Evolutionary conservation across 331 rosid genomes (phyloP), one percentile per base, ranked within the genome.

Genomic region (Spiraea crenata): DNA sequence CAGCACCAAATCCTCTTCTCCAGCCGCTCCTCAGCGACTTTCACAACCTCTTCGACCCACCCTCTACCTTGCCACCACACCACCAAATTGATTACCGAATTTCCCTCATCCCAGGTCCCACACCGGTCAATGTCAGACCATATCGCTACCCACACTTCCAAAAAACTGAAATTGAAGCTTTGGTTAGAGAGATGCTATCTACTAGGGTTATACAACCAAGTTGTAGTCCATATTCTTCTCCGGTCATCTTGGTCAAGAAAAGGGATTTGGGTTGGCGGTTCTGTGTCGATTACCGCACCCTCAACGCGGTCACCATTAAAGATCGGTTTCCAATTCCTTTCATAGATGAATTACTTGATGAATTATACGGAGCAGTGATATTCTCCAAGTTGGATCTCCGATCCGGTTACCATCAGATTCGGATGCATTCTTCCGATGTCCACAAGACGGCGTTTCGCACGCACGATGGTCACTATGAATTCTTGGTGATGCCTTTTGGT

Each of bases 201-300:
- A 0, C 31, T 1, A 11, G 57, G 1, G 0, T 51, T 1, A n/a
- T n/a, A 2, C 31, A 0, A 8, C 4, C 0, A 0, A 51, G 31
- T 51, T 16, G 9, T 2, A 51, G 57, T 4, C 57, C 10, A 0
- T n/a, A 16, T 7, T 51, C 31, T 0, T 51, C 57, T 9, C 10
- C 31, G 3, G 4, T n/a, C 3, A 4, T 51, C 0, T 4, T 51
- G 2, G 57, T 51, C 3, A 2, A n/a, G 3, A 51, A 51, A 4
- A 51, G n/a, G n/a, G 20, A n/a, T 1, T 20, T 2, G 6, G 6
- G 4, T 5, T 51, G 12, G 34, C 3, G 34, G 7, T 15, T 51
- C 2, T 51, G 31, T 17, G 17, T 51, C 6, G 31, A 51, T n/a
- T 51, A 51, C 4, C 6, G 25, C 0, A 31, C 31, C 20, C 25